These are phyloP conservation scores for Botrytis paeoniae DNA, from an alignment of 2,329 filamentous ascomycete genomes.

Conservation along the genomic window DNA sequence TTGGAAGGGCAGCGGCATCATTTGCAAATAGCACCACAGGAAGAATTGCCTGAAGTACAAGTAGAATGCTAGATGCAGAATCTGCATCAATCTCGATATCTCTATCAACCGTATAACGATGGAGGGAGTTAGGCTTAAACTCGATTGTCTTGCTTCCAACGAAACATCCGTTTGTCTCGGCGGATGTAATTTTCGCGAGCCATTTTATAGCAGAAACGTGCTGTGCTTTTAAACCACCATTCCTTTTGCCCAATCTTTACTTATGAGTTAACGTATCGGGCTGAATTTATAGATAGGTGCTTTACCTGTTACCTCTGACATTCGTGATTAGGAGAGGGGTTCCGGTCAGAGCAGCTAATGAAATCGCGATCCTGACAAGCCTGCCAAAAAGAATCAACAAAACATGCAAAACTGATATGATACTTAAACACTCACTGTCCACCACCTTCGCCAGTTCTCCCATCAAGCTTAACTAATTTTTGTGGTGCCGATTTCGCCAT, in stretches of 20 bases:
- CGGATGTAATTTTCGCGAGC: conserved; percentile 51
- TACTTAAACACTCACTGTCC: conserved; percentile 44
- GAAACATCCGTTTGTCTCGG: conserved; percentile 48
- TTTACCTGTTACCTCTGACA: conserved; percentile 52
- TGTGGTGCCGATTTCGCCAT: background rate
- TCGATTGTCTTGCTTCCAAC: conserved; percentile 47
- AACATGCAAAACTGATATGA: background rate
- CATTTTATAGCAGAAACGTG: conserved; percentile 56
- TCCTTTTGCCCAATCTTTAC: conserved; percentile 25
- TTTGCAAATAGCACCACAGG: conserved; percentile 56
- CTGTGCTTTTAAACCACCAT: conserved; percentile 53
- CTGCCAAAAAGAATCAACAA: background rate
- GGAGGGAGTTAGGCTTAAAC: conserved; percentile 36
- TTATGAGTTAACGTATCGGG: background rate
- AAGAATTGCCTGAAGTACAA: conserved; percentile 59
- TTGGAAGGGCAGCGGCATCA: conserved; percentile 43
- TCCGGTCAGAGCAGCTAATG: conserved; percentile 53
- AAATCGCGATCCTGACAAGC: conserved; percentile 54
- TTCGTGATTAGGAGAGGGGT: conserved; percentile 53
- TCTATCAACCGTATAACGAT: conserved; percentile 37
- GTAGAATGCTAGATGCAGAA: conserved; percentile 53
- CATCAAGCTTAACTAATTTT: conserved; percentile 50
- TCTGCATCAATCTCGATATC: conserved; percentile 50
- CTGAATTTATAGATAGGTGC: no score
- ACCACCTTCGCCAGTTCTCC: conserved; percentile 58